phyloP scores from a whole-genome alignment of 495 filamentous ascomycete species.

The Poronia punctata region DNA sequence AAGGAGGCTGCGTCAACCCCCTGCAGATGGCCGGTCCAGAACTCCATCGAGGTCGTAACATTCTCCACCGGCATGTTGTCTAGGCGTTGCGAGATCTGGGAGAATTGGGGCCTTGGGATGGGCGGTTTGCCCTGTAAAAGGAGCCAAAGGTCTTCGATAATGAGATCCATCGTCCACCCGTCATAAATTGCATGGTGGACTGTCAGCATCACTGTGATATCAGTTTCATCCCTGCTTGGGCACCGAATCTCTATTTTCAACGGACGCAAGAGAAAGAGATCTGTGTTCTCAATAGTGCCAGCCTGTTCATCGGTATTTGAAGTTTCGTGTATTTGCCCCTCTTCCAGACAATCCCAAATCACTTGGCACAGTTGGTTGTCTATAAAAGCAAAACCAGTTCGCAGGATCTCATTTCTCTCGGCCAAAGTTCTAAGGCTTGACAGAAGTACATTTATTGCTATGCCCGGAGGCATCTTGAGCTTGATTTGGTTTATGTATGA shows the following conservation, averaged over 20 bases:
- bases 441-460: constrained; percentile 3
- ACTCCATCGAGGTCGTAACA: constrained; percentile 30
- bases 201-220: constrained; percentile 14
- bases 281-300: constrained; percentile 10
- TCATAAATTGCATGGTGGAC: constrained; percentile 78
- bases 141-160: constrained; percentile 54
- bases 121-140: constrained; percentile 25
- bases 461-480: constrained; percentile 37
- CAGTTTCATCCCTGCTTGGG: constrained; percentile 2
- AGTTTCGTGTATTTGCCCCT: constrained; percentile 36
- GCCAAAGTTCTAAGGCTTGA: constrained; percentile 27
- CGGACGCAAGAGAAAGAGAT: constrained; percentile 47
- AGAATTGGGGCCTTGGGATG: constrained; percentile 44
- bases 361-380: constrained; percentile 52
- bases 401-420: constrained; percentile 55
- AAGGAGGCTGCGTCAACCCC: constrained; percentile 33
- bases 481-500: constrained; percentile 74
- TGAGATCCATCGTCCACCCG: constrained; percentile 73
- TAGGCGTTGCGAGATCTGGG: constrained; percentile 28
- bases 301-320: constrained; percentile 17
- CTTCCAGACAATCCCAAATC: constrained; percentile 46
- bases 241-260: constrained; percentile 47
- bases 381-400: constrained; percentile 59
- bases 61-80: background rate
- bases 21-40: constrained; percentile 49